Conservation (phyloP, 495 filamentous ascomycete species). For the Penicillium fimorum region DNA sequence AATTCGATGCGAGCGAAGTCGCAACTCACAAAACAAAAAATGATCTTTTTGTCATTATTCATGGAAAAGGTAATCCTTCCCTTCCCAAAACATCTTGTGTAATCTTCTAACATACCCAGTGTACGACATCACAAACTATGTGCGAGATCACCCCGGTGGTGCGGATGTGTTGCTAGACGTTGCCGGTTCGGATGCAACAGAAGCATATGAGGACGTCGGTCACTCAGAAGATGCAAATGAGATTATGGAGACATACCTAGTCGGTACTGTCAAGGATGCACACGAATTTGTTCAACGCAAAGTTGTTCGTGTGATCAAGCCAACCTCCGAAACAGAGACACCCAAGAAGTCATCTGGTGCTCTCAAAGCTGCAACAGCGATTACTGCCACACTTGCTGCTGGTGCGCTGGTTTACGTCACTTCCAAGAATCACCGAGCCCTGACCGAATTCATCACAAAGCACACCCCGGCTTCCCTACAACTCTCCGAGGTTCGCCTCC, state of each 20-base stretch:
- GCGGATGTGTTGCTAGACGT: slow-evolving; percentile 42
- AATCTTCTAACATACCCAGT: slow-evolving; percentile 29
- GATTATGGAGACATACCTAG: slow-evolving; percentile 20
- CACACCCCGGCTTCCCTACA: neutral
- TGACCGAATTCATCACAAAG: neutral
- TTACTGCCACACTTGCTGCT: slow-evolving; percentile 2
- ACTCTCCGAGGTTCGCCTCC: neutral
- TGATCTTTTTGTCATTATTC: slow-evolving; percentile 49
- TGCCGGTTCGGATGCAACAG: slow-evolving; percentile 50
- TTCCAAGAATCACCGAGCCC: neutral
- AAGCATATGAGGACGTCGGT: slow-evolving; percentile 48
- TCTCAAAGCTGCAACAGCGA: neutral
- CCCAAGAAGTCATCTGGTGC: neutral
- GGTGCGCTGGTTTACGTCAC: neutral
- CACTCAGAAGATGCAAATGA: slow-evolving; percentile 47
- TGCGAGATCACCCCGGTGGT: slow-evolving; percentile 53
- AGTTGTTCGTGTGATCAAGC: slow-evolving; percentile 24
- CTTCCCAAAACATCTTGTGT: no score
- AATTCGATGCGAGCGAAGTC: slow-evolving; percentile 37
- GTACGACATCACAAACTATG: slow-evolving; percentile 47
- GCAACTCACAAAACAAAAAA: slow-evolving; percentile 37
- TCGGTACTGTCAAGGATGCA: slow-evolving; percentile 29
- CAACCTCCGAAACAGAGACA: slow-evolving; percentile 3
- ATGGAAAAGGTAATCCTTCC: slow-evolving; percentile 42
- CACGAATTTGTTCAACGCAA: slow-evolving; percentile 14